These are phyloP conservation scores for Whalleya microplaca DNA, from an alignment of 2,329 filamentous ascomycete genomes.

Conservation along the genomic window DNA sequence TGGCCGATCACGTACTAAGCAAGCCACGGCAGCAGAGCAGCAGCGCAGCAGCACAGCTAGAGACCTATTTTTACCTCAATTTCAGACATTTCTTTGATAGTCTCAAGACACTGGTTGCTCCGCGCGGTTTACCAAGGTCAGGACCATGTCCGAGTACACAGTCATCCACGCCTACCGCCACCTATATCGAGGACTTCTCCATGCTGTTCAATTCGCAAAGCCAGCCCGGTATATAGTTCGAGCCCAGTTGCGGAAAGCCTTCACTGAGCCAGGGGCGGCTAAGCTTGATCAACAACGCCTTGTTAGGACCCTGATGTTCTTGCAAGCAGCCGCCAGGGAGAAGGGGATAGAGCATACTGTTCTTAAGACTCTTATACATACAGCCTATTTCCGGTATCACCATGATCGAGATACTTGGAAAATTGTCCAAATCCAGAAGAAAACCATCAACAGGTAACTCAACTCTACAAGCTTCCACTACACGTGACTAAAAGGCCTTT, in stretches of 20 bases:
- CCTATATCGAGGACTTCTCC: constrained; percentile 68
- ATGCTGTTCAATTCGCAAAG: constrained; percentile 71
- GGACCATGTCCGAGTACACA: constrained; percentile 42
- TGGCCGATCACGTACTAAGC: not conserved
- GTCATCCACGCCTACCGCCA: constrained; percentile 70
- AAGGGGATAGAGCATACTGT: constrained; percentile 73
- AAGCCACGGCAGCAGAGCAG: no score
- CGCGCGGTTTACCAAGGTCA: not conserved
- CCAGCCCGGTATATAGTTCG: constrained; percentile 68
- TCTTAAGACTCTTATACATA: constrained; percentile 68
- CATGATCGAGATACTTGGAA: constrained; percentile 37
- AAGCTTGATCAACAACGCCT: constrained; percentile 56
- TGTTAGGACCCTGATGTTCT: constrained; percentile 70
- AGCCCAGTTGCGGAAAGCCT: constrained; percentile 62
- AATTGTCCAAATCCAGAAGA: constrained; percentile 18
- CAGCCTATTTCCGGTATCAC: constrained; percentile 45
- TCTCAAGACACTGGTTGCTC: not conserved
- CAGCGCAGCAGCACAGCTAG: not conserved
- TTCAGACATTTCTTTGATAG: not conserved
- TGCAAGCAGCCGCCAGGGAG: constrained; percentile 65
- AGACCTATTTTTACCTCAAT: not conserved
- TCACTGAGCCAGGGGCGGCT: constrained; percentile 52
- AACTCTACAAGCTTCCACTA: not conserved
- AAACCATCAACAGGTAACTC: constrained; percentile 21
- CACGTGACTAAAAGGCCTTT: constrained; percentile 15